Base-by-base conservation (phyloP, 2,329 filamentous ascomycete genomes). In the Botryosphaeria dothidea region DNA sequence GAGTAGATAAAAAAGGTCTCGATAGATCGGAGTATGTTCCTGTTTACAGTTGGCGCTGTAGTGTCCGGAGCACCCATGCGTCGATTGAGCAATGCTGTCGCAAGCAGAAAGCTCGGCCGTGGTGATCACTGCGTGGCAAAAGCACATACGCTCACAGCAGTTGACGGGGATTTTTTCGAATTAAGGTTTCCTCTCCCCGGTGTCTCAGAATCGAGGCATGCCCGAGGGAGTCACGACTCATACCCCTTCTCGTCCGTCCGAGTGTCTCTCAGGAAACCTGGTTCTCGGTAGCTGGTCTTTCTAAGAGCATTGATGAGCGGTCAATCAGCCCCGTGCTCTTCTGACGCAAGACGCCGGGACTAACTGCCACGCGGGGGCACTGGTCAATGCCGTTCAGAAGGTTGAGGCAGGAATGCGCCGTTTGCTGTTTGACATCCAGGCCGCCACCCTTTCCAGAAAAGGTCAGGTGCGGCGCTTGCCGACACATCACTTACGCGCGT, bases 51-150 rank as follows among this genome's bases (percentile, higher is more conserved):
- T 52, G 48, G 48, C 48, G 23, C 25, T 29, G 48, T 25, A 51
- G 23, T 13, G 11, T 25, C 48, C 48, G 48, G 15, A 21, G 15
- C 31, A 58, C n/a, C 54, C 54, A 58, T 58, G 54, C 54, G 54
- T 58, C 56, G 56, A 46, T 60, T 60, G 56, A 46, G 56, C 56
- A 60, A 46, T 46, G 56, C 56, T 60, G 56, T 60, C 56, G 56
- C 56, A 60, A 60, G 4, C 21, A 4, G 27, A 27, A 52, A 36
- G 41, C 56, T 25, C 21, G 27, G 27, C 56, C 56, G 41, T 45
- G 27, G 38, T 29, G 56, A 34, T 45, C 56, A 48, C 41, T 25
- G 41, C 56, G n/a, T 60, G 56, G 56, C 29, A 34, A 46, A 29
- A 60, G 56, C 56, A 45, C 56, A 5, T 7, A 29, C 38, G 17